phyloP scores from a whole-genome alignment of 352 stramenopile species.

The Pythium pyrilobum region DNA sequence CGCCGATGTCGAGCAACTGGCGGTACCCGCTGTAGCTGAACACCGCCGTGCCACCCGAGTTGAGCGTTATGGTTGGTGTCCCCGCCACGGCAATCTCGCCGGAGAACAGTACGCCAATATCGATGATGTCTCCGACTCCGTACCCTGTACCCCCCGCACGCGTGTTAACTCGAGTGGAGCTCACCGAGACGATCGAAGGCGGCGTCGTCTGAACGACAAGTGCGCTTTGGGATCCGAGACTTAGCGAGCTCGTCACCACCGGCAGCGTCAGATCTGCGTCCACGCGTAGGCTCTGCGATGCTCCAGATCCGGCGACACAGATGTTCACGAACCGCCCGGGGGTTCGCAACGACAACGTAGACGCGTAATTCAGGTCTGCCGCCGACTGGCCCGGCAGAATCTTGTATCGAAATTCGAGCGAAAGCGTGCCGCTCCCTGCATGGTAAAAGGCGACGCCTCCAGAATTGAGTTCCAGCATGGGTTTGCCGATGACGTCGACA shows the following conservation, averaged over 20 bases:
- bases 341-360: conserved; percentile 30
- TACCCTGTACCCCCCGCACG: conserved; percentile 31
- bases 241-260: conserved; percentile 12
- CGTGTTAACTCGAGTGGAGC: conserved; percentile 34
- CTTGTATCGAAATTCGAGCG: conserved; percentile 64
- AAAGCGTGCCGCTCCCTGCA: conserved; percentile 35
- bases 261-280: conserved; percentile 41
- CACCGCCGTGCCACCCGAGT: conserved; percentile 36
- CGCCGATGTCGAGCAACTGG: conserved; percentile 64
- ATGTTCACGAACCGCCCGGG: conserved; percentile 12
- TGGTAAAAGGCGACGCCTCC: conserved; percentile 45
- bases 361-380: conserved; percentile 48
- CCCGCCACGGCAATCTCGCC: conserved; percentile 44
- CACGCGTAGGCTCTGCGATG: conserved; percentile 4
- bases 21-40: conserved; percentile 52
- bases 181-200: conserved; percentile 38
- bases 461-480: conserved; percentile 65
- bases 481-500: conserved; percentile 45
- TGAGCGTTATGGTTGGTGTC: conserved; percentile 36
- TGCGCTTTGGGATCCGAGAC: conserved; percentile 24
- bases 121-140: conserved; percentile 60
- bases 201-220: conserved; percentile 38
- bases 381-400: conserved; percentile 38
- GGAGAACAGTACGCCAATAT: conserved; percentile 64
- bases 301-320: conserved; percentile 7